Base-by-base conservation (phyloP, 371 early-diverging fungal species). In the Nosema muscidifuracis region DNA sequence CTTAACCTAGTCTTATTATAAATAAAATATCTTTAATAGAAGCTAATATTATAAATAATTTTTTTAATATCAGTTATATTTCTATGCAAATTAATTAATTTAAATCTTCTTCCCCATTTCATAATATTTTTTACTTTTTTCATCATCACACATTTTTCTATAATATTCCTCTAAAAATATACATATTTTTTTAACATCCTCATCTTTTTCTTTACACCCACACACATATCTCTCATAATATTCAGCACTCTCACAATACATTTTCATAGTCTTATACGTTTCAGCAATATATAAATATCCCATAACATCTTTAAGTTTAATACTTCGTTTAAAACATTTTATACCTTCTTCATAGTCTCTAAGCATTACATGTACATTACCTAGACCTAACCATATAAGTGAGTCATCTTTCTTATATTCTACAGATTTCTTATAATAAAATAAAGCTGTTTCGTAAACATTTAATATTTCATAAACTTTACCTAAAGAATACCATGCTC, bases 401-500 rank as follows among this genome's bases (percentile, higher is more conserved):
- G 66, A 16, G 30, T 68, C 78, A 38, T 61, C 57, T 53, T 69
- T 74, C 77, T 88, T 77, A 9, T 91, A 77, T 15, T 89, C 86
- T 0, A 87, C 83, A 2, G 93, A 89, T 31, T 88, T 85, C 76
- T 87, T 85, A 79, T 87, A 92, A 80, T 93, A 92, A 72, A 85
- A 88, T n/a, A 89, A 74, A 0, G 93, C 88, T 71, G 90, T 90
- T 67, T 87, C 86, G 20, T 86, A 86, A 82, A 92, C 85, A 36
- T 86, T 87, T 31, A 92, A 85, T 20, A 89, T 80, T 80, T 91
- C 90, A 80, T 93, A 92, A 0, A 90, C 87, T 70, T 92, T 89
- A 15, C 92, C 95, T 43, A 94, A 81, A 9, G 90, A 92, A 76
- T 88, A 89, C 93, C 93, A 94, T 0, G 92, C 92, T 31, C 92